Percentiles rank a stretch among this genome's conserved stretches.
Evolutionary conservation across 306 rosid species (phyloP).

Genomic region (Quercus aquifolioides): DNA sequence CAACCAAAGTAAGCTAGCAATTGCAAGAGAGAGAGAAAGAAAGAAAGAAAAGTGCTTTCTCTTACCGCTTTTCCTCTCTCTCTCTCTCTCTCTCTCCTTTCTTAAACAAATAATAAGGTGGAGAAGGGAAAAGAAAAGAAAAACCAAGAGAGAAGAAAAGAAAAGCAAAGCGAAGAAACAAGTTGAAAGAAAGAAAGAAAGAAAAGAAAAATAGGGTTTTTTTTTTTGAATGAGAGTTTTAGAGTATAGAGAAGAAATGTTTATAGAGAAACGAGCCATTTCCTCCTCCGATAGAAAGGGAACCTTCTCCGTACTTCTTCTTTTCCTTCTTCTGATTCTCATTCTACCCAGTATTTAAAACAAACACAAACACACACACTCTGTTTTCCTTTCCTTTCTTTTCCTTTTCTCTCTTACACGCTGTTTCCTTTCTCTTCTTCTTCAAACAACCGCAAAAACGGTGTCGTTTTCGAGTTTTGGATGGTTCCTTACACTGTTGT

Average conservation of each 20-base stretch:
- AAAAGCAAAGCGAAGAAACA: neutral
- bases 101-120: slow-evolving; percentile 11
- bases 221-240: too few species aligned
- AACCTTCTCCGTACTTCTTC: slow-evolving; percentile 73
- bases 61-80: neutral
- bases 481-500: slow-evolving; percentile 5
- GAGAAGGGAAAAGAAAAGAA: slow-evolving; percentile 13
- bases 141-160: slow-evolving; percentile 18
- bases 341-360: slow-evolving; percentile 60
- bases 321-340: slow-evolving; percentile 67
- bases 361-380: too few species aligned
- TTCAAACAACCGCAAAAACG: neutral
- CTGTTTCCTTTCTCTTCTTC: slow-evolving; percentile 6
- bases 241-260: neutral
- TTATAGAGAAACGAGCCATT: slow-evolving; percentile 67
- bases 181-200: too few species aligned
- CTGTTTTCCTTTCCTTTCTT: neutral
- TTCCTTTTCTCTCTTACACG: too few species aligned
- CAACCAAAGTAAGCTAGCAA: too few species aligned
- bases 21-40: neutral
- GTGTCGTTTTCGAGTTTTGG: neutral
- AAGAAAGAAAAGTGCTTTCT: slow-evolving; percentile 16
- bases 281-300: slow-evolving; percentile 63
- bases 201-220: too few species aligned
- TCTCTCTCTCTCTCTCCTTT: neutral